Conservation (phyloP, 2,329 filamentous ascomycete genomes). For the Pezicula rhizophila region DNA sequence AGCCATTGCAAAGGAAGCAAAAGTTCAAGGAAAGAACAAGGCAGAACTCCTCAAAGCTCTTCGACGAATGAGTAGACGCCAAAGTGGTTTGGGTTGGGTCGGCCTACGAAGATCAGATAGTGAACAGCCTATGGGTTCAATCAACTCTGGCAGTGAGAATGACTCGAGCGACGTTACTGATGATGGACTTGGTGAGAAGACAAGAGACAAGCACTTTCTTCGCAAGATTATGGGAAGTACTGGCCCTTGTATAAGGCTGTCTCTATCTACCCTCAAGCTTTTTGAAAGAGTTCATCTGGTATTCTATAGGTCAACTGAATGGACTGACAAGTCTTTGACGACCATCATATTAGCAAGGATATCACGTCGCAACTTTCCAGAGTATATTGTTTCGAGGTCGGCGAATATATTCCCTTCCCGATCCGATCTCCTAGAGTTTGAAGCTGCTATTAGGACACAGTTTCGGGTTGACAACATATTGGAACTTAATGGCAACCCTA, state of each 20-base stretch:
- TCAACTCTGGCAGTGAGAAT: conserved; percentile 39
- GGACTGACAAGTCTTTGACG: conserved; percentile 94
- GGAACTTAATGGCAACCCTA: conserved; percentile 69
- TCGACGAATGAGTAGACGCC: conserved; percentile 65
- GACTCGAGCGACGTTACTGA: conserved; percentile 32
- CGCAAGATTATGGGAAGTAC: conserved; percentile 70
- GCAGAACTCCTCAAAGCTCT: conserved; percentile 70
- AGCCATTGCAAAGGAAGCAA: conserved; percentile 74
- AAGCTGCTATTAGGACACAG: conserved; percentile 77
- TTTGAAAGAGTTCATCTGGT: conserved; percentile 94
- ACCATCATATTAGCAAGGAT: conserved; percentile 93
- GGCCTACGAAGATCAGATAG: conserved; percentile 51
- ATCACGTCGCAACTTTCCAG: conserved; percentile 77
- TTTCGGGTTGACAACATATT: conserved; percentile 75
- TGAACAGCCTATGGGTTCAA: conserved; percentile 41
- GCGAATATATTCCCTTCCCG: conserved; percentile 82
- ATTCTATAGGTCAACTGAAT: conserved; percentile 92
- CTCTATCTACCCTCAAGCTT: conserved; percentile 64
- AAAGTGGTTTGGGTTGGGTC: conserved; percentile 67
- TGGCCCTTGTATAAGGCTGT: conserved; percentile 79
- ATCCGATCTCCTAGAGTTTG: conserved; percentile 74
- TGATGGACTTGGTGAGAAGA: conserved; percentile 31
- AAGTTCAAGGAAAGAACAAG: conserved; percentile 84
- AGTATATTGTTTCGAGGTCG: conserved; percentile 85
- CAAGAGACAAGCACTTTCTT: conserved; percentile 69